Base-by-base conservation (phyloP, 352 stramenopile species). In the Phytophthora europaea region DNA sequence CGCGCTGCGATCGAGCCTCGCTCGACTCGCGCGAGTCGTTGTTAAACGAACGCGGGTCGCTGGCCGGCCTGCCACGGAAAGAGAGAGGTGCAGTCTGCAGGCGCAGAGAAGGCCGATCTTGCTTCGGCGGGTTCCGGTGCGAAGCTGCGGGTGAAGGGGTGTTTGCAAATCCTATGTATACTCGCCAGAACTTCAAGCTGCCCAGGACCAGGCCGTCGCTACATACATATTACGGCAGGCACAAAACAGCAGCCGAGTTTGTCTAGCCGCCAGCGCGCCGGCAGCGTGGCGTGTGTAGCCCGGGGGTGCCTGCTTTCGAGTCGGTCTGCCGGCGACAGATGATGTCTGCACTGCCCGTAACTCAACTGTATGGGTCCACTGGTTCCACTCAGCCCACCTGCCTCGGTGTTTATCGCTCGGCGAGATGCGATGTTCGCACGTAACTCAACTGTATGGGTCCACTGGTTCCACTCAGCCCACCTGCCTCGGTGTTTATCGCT, bases 141-240 rank as follows among this genome's bases (percentile, higher is more conserved):
- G 65, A 72, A 67, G 64, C 36, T 45, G 36, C 36, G 15, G 36
- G 5, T 71, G 63, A 70, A 69, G 36, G 51, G 40, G 52, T 70
- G 23, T 58, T 71, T 72, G 65, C 64, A 71, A 71, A 71, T 71
- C 64, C 45, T n/a, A n/a, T n/a, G n/a, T n/a, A n/a, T 45, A 6
- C 45, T 65, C 52, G 33, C 56, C 63, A 54, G 47, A 71, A 71
- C 61, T 75, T 75, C 68, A 75, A 75, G 53, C 38, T 71, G 61
- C 10, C 64, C 45, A 59, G 67, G 54, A 58, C 52, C 55, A 69
- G 65, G 65, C 40, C 40, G 38, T 23, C 16, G 13, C 12, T 45
- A 18, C 36, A 45, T 45, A 45, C 36, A 45, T 70, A 70, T 70
- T 70, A 70, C 65, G 58, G 33, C 65, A 67, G n/a, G 54, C 47